phyloP scores from a whole-genome alignment of 495 filamentous ascomycete species.

The Tuber melanosporum region DNA sequence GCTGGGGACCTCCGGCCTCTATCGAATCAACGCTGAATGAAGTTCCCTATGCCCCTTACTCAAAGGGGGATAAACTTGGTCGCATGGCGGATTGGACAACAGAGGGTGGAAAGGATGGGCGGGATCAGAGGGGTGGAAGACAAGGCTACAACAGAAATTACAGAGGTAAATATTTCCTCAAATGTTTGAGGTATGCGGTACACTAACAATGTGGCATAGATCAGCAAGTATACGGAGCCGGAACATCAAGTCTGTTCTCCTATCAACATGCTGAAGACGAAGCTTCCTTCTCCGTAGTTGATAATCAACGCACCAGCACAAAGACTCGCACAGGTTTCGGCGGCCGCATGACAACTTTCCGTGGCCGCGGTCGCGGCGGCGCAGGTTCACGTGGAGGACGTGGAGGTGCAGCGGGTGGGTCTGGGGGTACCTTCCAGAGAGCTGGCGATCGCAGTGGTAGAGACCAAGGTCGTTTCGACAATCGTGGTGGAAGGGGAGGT shows the following conservation, averaged over 20 bases:
- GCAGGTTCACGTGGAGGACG: constrained; percentile 53
- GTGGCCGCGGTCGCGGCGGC: constrained; percentile 72
- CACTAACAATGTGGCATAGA: constrained; percentile 50
- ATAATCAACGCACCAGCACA: constrained; percentile 75
- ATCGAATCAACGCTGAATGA: constrained; percentile 78
- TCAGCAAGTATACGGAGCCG: constrained; percentile 93
- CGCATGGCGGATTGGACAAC: constrained; percentile 98
- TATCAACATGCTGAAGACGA: constrained; percentile 90
- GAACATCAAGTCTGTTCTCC: constrained; percentile 76
- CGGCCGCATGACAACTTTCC: constrained; percentile 77
- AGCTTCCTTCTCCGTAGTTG: constrained; percentile 94
- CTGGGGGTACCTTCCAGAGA: constrained; percentile 50
- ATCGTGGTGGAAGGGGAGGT: constrained; percentile 46
- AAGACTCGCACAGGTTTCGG: constrained; percentile 74
- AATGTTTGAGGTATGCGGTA: constrained; percentile 13
- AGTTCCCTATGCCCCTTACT: constrained; percentile 94
- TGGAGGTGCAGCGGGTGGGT: constrained; percentile 55
- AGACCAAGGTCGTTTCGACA: constrained; percentile 47
- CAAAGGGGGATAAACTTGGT: constrained; percentile 95
- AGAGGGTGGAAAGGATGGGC: constrained; percentile 72
- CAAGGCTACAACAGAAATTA: constrained; percentile 86
- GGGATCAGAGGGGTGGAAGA: constrained; percentile 64
- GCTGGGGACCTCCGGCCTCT: constrained; percentile 81
- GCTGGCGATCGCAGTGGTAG: constrained; percentile 57
- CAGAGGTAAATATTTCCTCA: constrained; percentile 58